Conservation (phyloP, 2,329 filamentous ascomycete genomes). For the Emmonsiellopsis sp. region DNA sequence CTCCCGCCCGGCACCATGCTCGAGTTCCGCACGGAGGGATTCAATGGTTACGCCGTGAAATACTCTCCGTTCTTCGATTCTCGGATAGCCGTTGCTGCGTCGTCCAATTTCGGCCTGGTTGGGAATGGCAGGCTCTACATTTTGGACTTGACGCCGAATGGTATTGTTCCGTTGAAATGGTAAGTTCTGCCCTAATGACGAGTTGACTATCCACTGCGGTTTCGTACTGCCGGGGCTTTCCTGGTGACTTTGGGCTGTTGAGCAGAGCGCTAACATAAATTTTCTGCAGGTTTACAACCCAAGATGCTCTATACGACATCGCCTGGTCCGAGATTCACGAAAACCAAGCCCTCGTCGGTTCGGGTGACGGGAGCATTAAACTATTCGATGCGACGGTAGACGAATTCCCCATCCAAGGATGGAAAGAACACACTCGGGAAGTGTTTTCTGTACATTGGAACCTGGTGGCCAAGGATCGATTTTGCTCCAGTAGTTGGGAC, state of each 20-base stretch:
- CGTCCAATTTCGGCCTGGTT: slow-evolving; percentile 94
- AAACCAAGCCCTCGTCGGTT: slow-evolving; percentile 81
- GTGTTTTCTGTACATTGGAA: slow-evolving; percentile 93
- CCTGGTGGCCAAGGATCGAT: slow-evolving; percentile 78
- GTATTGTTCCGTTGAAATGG: slow-evolving; percentile 77
- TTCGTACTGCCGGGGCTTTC: too few species aligned
- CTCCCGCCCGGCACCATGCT: slow-evolving; percentile 53
- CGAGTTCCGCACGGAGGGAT: slow-evolving; percentile 86
- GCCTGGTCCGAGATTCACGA: slow-evolving; percentile 95
- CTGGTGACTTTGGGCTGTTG: too few species aligned
- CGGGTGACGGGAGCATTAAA: slow-evolving; percentile 89
- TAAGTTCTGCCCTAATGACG: slow-evolving; percentile 29
- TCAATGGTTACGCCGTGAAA: slow-evolving; percentile 92
- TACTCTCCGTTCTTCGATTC: slow-evolving; percentile 98
- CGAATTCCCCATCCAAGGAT: slow-evolving; percentile 81
- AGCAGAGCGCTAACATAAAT: slow-evolving; percentile 1
- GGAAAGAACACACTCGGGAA: slow-evolving; percentile 87
- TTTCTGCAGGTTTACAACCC: slow-evolving; percentile 71
- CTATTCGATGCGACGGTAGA: slow-evolving; percentile 77
- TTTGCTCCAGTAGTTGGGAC: slow-evolving; percentile 90
- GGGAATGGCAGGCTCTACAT: slow-evolving; percentile 88
- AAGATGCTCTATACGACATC: slow-evolving; percentile 91
- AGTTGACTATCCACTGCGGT: too few species aligned
- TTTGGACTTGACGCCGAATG: slow-evolving; percentile 70
- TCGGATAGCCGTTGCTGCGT: slow-evolving; percentile 76